Evolutionary conservation across 1,284 basidiomycete species (phyloP), one percentile per base, ranked within the genome.

Genomic region (Fomitopsis palustris): DNA sequence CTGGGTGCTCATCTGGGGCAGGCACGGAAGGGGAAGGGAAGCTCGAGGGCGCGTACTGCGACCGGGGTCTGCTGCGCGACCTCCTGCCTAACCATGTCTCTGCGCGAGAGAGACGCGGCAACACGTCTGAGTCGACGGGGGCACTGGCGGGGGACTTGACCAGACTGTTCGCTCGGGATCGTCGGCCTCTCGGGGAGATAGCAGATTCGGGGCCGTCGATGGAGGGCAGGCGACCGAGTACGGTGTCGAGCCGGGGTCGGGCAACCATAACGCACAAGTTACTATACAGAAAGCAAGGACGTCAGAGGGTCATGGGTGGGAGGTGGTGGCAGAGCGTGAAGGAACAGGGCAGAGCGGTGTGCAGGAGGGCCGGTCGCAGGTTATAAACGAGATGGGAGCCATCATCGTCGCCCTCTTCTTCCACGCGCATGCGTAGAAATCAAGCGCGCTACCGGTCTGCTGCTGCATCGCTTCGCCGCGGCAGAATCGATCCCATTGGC

Each of bases 31-130:
- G 55, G 54, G 54, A 38, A 52, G 51, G 33, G 54, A 54, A 61
- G 57, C 57, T 59, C 7, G 64, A 57, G 9, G 63, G 65, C 19
- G 60, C 47, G 49, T 53, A 37, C 14, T 38, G 19, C 16, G 41
- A 45, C 5, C 16, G 45, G 23, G 55, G 43, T 17, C 27, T 47
- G 23, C 55, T 56, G 21, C 56, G 47, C 56, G 56, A 47, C 31
- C 52, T 33, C 55, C 43, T 56, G 21, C 33, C 33, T 17, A 52
- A 9, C 27, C 41, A 43, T 6, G 43, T 51, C 33, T 56, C 55
- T 2, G 47, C 16, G 25, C 47, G 56, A 0, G 56, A 57, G 9
- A 29, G 56, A n/a, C 31, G 56, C 23, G 56, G 37, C n/a, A 9
- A 41, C 4, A 19, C 2, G 39, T 42, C 54, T 27, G 25, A 14